These are phyloP conservation scores for Neopestalotiopsis rosae DNA, from an alignment of 2,329 filamentous ascomycete genomes.

Conservation along the genomic window DNA sequence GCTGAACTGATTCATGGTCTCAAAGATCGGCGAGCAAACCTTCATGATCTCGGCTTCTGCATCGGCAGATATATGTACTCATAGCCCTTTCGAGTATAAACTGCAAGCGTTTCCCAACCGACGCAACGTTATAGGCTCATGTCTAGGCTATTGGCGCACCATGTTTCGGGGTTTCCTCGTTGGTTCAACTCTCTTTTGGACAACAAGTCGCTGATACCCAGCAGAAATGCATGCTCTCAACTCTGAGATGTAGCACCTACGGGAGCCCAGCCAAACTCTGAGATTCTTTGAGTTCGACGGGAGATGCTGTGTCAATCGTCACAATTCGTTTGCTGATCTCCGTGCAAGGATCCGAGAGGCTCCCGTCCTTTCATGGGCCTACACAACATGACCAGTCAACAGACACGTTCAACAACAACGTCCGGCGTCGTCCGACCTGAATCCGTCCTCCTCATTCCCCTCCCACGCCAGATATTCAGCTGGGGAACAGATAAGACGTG, in stretches of 20 bases:
- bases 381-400: not conserved
- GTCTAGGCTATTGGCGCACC: not conserved
- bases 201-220: not conserved
- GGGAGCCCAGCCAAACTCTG: not conserved
- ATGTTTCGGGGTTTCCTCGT: not conserved
- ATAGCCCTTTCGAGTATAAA: not conserved
- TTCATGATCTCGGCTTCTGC: not conserved
- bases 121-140: not conserved
- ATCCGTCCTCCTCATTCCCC: not conserved
- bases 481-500: not conserved
- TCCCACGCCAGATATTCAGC: not conserved
- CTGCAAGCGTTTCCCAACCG: not conserved
- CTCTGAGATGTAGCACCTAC: not conserved
- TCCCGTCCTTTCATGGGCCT: not conserved
- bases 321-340: not conserved
- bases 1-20: not conserved
- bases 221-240: not conserved
- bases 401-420: not conserved
- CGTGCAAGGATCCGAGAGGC: not conserved
- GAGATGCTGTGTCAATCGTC: not conserved
- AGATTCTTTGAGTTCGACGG: not conserved
- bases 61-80: not conserved
- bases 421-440: not conserved
- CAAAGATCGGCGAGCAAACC: not conserved
- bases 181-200: not conserved